Base-by-base conservation (phyloP, 805 yeast species). In the Kuraishia cidri region DNA sequence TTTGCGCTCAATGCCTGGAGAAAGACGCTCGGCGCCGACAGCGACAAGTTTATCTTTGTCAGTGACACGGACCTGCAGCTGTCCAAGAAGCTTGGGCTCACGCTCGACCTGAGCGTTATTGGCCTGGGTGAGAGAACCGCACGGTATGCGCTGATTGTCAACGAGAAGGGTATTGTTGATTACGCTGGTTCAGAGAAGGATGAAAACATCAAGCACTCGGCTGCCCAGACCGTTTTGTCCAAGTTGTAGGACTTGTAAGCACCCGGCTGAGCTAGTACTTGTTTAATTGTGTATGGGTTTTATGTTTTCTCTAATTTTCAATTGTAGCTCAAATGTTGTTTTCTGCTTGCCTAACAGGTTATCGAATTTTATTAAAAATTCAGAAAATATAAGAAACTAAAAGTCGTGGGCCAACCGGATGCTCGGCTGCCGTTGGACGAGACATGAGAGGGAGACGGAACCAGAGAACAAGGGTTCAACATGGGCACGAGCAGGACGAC, bases 1-100 rank as follows among this genome's bases (percentile, higher is more conserved):
- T 65, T 79, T 48, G 87, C 81, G 34, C 60, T 63, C 49, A 62
- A 72, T 37, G 85, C 84, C 10, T 80, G 87, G 85, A 83, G 64
- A 36, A 68, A 66, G 44, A 64, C 62, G 24, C 51, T 66, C 24
- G 60, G 59, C 24, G 59, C 52, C 24, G 54, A 50, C 34, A 46
- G 46, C 38, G 55, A 50, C 44, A 52, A 59, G 47, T 54, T 72
- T 19, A 51, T 72, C 44, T 81, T 81, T 48, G 88, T 74, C 34
- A 58, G 75, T 40, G 90, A 80, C 55, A 72, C 79, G 16, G 67
- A 69, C 36, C 69, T 75, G 34, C 56, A 58, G 24, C 72, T 80
- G 50, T 66, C 83, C 38, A 60, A 63, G 50, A 54, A 69, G 16
- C 58, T 77, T 37, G 92, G 87, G 26, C 68, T 71, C 40, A 58